Evolutionary conservation across 2,329 filamentous ascomycete genomes (phyloP), one percentile per base, ranked within the genome.

Genomic region (Fusarium virguliforme): DNA sequence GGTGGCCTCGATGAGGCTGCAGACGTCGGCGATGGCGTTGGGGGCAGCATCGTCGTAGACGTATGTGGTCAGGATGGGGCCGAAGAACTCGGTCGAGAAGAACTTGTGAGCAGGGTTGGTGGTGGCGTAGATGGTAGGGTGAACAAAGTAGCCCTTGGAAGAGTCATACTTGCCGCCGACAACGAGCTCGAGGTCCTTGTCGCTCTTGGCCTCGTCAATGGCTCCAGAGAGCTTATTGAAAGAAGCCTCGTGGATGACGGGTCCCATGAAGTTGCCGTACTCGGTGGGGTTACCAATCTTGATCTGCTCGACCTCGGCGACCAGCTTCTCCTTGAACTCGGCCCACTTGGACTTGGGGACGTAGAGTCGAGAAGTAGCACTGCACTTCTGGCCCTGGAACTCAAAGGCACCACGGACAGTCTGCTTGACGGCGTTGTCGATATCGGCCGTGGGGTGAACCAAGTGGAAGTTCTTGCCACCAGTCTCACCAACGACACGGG

Each of bases 401-500:
- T 97, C 94, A 77, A 97, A 97, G 3, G 94, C 94, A 53, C 93
- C 94, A 62, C 94, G 92, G 34, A 97, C 89, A 6, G 93, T 96
- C 81, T 97, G 92, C 72, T 93, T 86, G 35, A 89, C 93, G 10
- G 94, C 94, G 77, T 95, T 96, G 67, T 89, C 84, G 55, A 96
- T 83, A 74, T 97, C 92, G 40, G 94, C 94, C 4, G 90, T 91
- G 50, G 86, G 84, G 84, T 97, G 94, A 34, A 97, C 82, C 58
- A 97, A 83, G 81, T 97, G 94, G 86, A 95, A 97, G 86, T 97
- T 97, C 89, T 97, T 97, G 79, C 94, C 94, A 66, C 94, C 94
- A 30, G 94, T 97, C 86, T 97, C 94, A 67, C 94, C 94, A 5
- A 97, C 93, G 71, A 97, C 92, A 75, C 94, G 91, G 50, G 94